These are phyloP conservation scores for Chlamydomonas incerta DNA, from an alignment of 139 green algal species.

Conservation along the genomic window DNA sequence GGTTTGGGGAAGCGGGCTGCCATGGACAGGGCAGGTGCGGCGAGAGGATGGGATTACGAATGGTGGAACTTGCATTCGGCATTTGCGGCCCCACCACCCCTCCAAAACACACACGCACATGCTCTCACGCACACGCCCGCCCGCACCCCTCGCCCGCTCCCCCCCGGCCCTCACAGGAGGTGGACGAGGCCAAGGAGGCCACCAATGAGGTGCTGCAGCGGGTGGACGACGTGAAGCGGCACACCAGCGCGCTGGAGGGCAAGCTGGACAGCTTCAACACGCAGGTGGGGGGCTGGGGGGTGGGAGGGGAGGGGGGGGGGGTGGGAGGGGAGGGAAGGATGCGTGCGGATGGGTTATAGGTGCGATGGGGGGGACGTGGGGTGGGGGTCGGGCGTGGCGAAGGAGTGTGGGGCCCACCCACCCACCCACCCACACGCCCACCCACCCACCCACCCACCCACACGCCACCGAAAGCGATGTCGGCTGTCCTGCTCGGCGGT, in stretches of 20 bases:
- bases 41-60: no score
- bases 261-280: conserved; percentile 64
- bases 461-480: no score
- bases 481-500: no score
- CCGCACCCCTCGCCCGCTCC: not conserved
- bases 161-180: conserved; percentile 33
- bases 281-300: conserved; percentile 5
- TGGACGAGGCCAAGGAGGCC: conserved; percentile 59
- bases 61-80: no score
- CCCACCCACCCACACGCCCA: no score
- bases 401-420: no score
- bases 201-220: conserved; percentile 50
- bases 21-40: no score
- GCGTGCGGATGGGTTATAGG: no score
- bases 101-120: no score
- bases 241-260: conserved; percentile 48
- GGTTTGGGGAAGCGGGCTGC: no score
- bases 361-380: not conserved
- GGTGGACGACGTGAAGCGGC: conserved; percentile 55
- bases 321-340: not conserved
- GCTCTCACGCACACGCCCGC: no score
- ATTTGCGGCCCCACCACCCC: no score
- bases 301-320: not conserved
- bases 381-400: not conserved
- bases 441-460: not conserved